A percentile compares a stretch with the other conserved stretches of the same genome.
Evolutionary conservation across 2,329 filamentous ascomycete species (phyloP).

Genomic region (Neopestalotiopsis rosae): DNA sequence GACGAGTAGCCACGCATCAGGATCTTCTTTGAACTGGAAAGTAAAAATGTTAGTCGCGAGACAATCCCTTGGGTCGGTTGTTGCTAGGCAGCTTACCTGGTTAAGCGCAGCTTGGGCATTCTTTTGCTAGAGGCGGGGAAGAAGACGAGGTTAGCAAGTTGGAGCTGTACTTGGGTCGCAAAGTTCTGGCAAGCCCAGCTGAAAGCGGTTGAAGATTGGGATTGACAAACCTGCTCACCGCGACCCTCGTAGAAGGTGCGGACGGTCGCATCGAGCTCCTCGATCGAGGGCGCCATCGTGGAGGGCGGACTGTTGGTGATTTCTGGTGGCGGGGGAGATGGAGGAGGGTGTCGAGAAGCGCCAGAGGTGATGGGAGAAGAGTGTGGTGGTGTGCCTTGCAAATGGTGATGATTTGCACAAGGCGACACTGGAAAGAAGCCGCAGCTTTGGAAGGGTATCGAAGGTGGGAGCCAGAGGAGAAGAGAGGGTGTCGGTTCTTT

Average conservation of each 20-base stretch:
- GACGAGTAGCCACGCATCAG: constrained; percentile 96
- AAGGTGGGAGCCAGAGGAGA: neutral
- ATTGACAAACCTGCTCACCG: constrained; percentile 79
- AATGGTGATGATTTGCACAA: constrained; percentile 1
- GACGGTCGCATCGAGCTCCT: constrained; percentile 95
- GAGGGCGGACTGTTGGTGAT: constrained; percentile 25
- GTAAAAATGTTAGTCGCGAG: constrained; percentile 69
- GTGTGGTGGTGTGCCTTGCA: constrained; percentile 1
- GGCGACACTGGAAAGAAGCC: neutral
- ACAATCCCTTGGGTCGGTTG: constrained; percentile 79
- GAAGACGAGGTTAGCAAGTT: constrained; percentile 43
- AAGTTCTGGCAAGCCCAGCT: constrained; percentile 16
- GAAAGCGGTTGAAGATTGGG: neutral
- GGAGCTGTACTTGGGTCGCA: constrained; percentile 21
- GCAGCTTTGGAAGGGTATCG: constrained; percentile 5
- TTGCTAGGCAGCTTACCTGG: constrained; percentile 67
- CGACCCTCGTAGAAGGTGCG: constrained; percentile 97
- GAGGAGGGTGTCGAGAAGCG: constrained; percentile 22
- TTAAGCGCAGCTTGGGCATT: constrained; percentile 91
- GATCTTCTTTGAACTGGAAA: constrained; percentile 94
- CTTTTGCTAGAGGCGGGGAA: constrained; percentile 76
- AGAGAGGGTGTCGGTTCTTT: neutral
- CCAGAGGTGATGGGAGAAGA: constrained; percentile 28
- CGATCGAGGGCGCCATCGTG: constrained; percentile 75
- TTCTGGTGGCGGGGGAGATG: constrained; percentile 22